These are phyloP conservation scores for Hemileccinum rubropunctum DNA, from an alignment of 768 basidiomycete species.

Conservation along the genomic window DNA sequence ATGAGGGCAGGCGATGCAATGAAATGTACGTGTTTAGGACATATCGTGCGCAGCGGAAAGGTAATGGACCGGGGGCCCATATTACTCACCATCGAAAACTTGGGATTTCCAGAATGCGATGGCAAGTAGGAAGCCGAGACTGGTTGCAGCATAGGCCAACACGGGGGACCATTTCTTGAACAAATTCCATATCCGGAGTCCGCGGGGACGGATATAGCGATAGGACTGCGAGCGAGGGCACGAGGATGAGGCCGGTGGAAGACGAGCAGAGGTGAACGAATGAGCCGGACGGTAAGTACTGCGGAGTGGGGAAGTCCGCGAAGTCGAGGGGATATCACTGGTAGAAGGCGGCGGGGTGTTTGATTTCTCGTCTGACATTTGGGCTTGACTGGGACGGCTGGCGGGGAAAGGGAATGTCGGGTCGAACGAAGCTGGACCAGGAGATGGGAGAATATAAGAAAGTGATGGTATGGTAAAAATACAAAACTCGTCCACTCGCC, in stretches of 20 bases:
- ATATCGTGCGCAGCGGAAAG: background rate
- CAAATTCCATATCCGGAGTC: conserved; percentile 54
- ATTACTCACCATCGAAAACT: conserved; percentile 71
- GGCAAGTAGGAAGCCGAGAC: conserved; percentile 73
- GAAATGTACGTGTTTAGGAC: conserved; percentile 1
- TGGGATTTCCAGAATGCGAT: conserved; percentile 81
- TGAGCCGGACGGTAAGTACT: conserved; percentile 16
- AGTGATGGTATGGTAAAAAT: background rate
- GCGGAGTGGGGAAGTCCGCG: conserved; percentile 13
- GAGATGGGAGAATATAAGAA: background rate
- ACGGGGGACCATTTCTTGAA: conserved; percentile 76
- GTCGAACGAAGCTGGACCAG: background rate
- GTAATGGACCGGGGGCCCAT: background rate
- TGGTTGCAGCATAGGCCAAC: conserved; percentile 74
- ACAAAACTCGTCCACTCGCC: too few relatives aligned
- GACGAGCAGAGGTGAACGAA: conserved; percentile 20
- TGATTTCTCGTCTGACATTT: conserved; percentile 26
- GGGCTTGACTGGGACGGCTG: background rate
- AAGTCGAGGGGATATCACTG: conserved; percentile 21
- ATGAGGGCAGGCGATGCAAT: background rate
- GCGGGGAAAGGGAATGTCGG: conserved; percentile 1
- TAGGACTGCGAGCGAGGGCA: conserved; percentile 19
- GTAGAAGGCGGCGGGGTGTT: background rate
- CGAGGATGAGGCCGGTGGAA: conserved; percentile 12
- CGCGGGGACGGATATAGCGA: conserved; percentile 44